Percentiles rank a stretch among this genome's conserved stretches.
These are phyloP conservation scores for Alternaria brassicicola DNA, from an alignment of 2,329 filamentous ascomycete genomes.

Conservation along the genomic window DNA sequence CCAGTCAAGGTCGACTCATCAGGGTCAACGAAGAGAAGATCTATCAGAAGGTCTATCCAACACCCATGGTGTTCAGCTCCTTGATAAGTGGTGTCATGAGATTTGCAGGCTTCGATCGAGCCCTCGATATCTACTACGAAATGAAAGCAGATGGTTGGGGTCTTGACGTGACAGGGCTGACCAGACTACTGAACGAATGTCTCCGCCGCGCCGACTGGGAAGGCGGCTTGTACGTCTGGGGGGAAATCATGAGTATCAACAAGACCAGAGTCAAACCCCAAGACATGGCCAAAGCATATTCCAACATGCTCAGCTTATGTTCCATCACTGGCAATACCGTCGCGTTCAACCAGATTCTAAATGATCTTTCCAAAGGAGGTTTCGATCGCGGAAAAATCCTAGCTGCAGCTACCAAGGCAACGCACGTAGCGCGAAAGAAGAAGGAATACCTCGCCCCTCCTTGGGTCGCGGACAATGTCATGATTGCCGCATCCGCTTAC, in stretches of 20 bases:
- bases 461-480: constrained; percentile 42
- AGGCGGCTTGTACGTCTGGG: constrained; percentile 49
- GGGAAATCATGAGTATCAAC: constrained; percentile 49
- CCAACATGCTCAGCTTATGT: constrained; percentile 42
- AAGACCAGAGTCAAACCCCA: constrained; percentile 24
- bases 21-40: constrained; percentile 36
- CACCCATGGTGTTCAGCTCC: constrained; percentile 52
- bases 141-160: constrained; percentile 56
- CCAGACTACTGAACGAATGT: constrained; percentile 51
- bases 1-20: constrained; percentile 33
- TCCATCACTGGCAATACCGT: constrained; percentile 39
- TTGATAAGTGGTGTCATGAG: constrained; percentile 52
- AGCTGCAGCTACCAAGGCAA: constrained; percentile 21
- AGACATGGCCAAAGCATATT: constrained; percentile 39
- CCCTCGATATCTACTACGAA: constrained; percentile 50
- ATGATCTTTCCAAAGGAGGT: constrained; percentile 31
- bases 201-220: constrained; percentile 47
- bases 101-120: constrained; percentile 54
- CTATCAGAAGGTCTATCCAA: constrained; percentile 53
- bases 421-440: constrained; percentile 21
- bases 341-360: constrained; percentile 42
- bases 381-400: constrained; percentile 37
- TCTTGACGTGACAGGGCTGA: constrained; percentile 49
- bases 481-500: constrained; percentile 40
- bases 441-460: constrained; percentile 28